Conservation (phyloP, 2,329 filamentous ascomycete species). For the Alternaria alternata region DNA sequence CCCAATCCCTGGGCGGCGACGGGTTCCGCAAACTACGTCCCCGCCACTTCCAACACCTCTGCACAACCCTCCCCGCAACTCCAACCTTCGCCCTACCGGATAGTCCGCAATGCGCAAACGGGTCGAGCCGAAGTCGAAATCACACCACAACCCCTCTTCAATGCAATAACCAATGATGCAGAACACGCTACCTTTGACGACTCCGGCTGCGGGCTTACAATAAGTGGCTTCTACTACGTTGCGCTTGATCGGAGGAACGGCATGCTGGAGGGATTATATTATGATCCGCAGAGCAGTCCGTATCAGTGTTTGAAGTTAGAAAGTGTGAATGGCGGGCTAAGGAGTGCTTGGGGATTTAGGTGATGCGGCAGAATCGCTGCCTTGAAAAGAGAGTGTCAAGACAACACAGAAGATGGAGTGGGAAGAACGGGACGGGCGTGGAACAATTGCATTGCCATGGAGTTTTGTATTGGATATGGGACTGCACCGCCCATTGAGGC, state of each 20-base stretch:
- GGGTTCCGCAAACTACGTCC: conserved; percentile 3
- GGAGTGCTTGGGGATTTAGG: conserved; percentile 51
- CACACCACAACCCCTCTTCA: conserved; percentile 12
- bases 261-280: conserved; percentile 61
- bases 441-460: background rate
- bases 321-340: conserved; percentile 45
- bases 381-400: background rate
- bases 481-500: conserved; percentile 19
- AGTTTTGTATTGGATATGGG: conserved; percentile 1
- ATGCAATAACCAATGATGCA: conserved; percentile 15
- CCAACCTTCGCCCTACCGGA: conserved; percentile 24
- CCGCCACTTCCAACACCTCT: background rate
- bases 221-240: conserved; percentile 64
- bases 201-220: conserved; percentile 58
- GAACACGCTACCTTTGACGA: conserved; percentile 43
- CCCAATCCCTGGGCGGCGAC: conserved; percentile 5
- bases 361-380: conserved; percentile 12
- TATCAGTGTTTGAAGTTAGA: conserved; percentile 61
- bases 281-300: conserved; percentile 62
- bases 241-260: conserved; percentile 58
- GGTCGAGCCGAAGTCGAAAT: conserved; percentile 26
- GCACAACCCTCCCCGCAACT: conserved; percentile 9
- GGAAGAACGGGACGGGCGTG: background rate
- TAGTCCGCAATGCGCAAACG: conserved; percentile 24
- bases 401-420: background rate